Evolutionary conservation across 805 yeast genomes (phyloP), one percentile per base, ranked within the genome.

Genomic region (Yueomyces sp.): DNA sequence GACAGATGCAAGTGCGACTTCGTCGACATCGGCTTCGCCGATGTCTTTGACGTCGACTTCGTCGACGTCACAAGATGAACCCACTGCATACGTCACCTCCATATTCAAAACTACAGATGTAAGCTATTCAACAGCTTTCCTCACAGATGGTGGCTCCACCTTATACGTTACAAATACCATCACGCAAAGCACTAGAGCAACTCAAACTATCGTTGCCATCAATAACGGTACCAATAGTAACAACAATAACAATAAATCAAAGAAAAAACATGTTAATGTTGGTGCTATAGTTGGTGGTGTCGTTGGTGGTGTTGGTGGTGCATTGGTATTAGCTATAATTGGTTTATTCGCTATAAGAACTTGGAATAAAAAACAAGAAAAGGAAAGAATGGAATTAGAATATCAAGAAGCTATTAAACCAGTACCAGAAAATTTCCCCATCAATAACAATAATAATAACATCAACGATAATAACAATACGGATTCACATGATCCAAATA

Each of bases 251-350:
- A 40, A 32, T 3, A 40, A 42, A 5, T 30, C 30, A 9, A 41
- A 45, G 11, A 38, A 44, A 2, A 42, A 47, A 28, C 45, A 50
- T 52, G 41, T 48, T 51, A 49, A 66, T 52, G 61, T 63, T 47
- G 82, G 81, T 3, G 79, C 81, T 27, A 76, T 76, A 33, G 80
- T 76, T 5, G 82, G 82, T 41, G 78, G 79, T 42, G 81, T 74
- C 2, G 74, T 72, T 11, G 82, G 82, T 26, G 77, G 74, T 28
- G 62, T 75, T 11, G 72, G 57, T 12, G 77, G 75, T 29, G 59
- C 74, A 1, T 65, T 65, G 3, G 58, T 62, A 2, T 45, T 73
- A 4, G 73, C 68, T 1, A 63, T 65, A 2, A 51, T 68, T 2
- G 54, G 71, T 29, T 42, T 70, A 41, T 60, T 69, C 39, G 52